Base-by-base conservation (phyloP, 2,329 filamentous ascomycete genomes). In the Blumeria graminis region DNA sequence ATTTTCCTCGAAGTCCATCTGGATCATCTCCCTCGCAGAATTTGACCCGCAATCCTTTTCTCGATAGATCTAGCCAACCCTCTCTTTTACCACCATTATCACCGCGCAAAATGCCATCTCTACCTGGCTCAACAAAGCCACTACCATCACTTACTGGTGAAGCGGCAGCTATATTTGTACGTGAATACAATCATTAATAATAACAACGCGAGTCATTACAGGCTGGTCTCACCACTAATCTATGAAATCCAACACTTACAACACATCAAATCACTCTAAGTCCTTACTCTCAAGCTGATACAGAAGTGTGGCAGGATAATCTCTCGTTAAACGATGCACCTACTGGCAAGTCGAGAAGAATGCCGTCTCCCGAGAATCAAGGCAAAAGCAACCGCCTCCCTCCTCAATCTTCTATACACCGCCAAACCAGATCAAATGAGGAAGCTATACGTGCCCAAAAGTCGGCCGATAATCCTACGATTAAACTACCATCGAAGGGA, bases 141-240 rank as follows among this genome's bases (percentile, higher is more conserved):
- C n/a, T 16, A 34, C 32, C 22, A 33, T 34, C 22, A 36, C 48
- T n/a, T 34, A 32, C 69, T 62, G 71, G 70, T 55, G 74, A 78
- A 57, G 77, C 81, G 53, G 80, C 83, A 61, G 82, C 87, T 60
- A 75, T 88, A 58, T 88, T 88, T 72, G 84, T 88, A 81, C 67
- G 84, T 84, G 58, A 52, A 55, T 16, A 46, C 16, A 9, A 16
- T 16, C 41, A 11, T 41, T 16, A 41, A 41, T 41, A 41, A 11
- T 46, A n/a, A 16, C 41, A 18, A 9, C n/a, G 9, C 8, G n/a
- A 18, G 9, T 46, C n/a, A 18, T 9, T 9, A 11, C 10, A 46
- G 41, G 8, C 22, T 16, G 41, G 22, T 16, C n/a, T 16, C n/a
- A 13, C 9, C 8, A 16, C 41, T 11, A 46, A 9, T 16, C 22